phyloP scores from a whole-genome alignment of 169 alveolate genomes.

The Babesia bovis region DNA sequence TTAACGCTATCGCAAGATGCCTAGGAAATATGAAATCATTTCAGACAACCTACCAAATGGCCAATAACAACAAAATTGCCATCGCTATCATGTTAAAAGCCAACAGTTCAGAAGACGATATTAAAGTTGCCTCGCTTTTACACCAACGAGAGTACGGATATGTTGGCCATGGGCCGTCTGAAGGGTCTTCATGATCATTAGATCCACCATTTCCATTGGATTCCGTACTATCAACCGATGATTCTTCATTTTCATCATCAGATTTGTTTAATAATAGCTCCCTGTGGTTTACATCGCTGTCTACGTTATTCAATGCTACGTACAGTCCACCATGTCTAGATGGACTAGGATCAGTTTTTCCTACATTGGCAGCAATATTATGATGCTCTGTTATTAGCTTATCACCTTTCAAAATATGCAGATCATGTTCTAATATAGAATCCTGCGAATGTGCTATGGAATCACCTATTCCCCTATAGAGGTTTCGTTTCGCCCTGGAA shows the following conservation, averaged over 20 bases:
- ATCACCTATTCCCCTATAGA: background rate
- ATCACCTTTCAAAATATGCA: background rate
- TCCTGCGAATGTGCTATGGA: background rate
- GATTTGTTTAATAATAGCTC: background rate
- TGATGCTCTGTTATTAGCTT: no score
- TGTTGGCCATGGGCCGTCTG: background rate
- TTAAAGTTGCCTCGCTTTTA: constrained; percentile 16
- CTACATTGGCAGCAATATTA: no score
- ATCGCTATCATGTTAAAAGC: constrained; percentile 26
- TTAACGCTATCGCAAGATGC: constrained; percentile 20
- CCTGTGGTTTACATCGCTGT: background rate
- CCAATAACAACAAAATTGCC: constrained; percentile 10
- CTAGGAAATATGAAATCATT: background rate
- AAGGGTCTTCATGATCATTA: background rate
- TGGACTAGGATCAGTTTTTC: no score
- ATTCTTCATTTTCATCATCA: background rate
- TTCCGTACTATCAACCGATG: background rate
- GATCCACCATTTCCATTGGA: background rate
- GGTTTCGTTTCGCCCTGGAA: constrained; percentile 1
- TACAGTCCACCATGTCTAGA: no score
- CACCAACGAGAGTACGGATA: constrained; percentile 27
- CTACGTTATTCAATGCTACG: no score
- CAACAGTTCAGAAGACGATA: constrained; percentile 34
- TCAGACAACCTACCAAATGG: constrained; percentile 26
- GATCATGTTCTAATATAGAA: background rate